These are phyloP conservation scores for Vigna reflexopilosa DNA, from an alignment of 306 rosid genomes.

Conservation along the genomic window DNA sequence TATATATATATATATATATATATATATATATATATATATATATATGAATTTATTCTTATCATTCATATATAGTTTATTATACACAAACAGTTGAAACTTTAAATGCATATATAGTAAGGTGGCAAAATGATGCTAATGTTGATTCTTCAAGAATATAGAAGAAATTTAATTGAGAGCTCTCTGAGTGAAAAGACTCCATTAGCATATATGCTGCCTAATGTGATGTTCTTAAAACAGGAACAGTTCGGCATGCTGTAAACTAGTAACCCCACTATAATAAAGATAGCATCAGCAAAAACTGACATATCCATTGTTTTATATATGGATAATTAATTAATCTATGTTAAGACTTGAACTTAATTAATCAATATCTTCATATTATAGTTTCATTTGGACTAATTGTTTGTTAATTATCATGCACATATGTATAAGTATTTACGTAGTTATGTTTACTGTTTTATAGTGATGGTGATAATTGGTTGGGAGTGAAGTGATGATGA, in stretches of 20 bases:
- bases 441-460: neutral
- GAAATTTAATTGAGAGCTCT: slow-evolving; percentile 12
- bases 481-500: neutral
- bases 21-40: slow-evolving; percentile 17
- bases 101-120: slow-evolving; percentile 5
- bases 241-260: neutral
- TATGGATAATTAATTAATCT: no score
- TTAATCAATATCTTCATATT: no score
- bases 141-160: slow-evolving; percentile 32
- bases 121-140: slow-evolving; percentile 3
- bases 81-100: slow-evolving; percentile 2
- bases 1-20: slow-evolving; percentile 25
- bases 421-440: no score
- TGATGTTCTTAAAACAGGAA: neutral
- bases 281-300: neutral
- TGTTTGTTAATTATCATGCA: neutral
- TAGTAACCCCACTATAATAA: neutral
- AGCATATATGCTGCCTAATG: neutral
- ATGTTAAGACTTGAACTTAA: no score
- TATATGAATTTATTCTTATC: neutral
- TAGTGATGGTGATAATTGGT: neutral
- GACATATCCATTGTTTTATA: no score
- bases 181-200: neutral
- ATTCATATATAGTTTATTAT: slow-evolving; percentile 12
- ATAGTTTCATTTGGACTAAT: no score